These are phyloP conservation scores for Phytophthora ramorum DNA, from an alignment of 352 stramenopile genomes.

Conservation along the genomic window DNA sequence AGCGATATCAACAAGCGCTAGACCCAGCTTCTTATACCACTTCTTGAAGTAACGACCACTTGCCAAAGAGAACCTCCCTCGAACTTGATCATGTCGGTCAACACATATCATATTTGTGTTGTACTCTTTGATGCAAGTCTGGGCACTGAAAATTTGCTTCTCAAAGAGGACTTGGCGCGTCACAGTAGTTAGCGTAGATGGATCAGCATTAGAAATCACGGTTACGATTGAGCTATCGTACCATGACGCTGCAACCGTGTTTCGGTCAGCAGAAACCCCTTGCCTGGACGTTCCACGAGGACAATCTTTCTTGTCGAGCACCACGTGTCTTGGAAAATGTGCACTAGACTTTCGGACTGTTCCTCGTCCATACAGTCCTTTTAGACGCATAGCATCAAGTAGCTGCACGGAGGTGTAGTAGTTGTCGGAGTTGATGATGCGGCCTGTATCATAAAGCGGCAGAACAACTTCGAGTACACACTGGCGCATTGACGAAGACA, in stretches of 20 bases:
- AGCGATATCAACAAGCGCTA: too few relatives aligned
- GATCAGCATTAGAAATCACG: slow-evolving; percentile 24
- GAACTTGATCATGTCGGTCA: slow-evolving; percentile 18
- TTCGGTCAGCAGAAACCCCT: slow-evolving; percentile 15
- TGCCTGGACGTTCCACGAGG: slow-evolving; percentile 11
- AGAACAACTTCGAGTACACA: too few relatives aligned
- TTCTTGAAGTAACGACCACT: slow-evolving; percentile 28
- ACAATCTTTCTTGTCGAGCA: slow-evolving; percentile 22
- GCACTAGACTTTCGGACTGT: too few relatives aligned
- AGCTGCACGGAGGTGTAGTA: too few relatives aligned
- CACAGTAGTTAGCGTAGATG: slow-evolving; percentile 10
- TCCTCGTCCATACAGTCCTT: too few relatives aligned
- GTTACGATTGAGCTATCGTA: slow-evolving; percentile 28
- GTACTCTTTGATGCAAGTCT: slow-evolving; percentile 21
- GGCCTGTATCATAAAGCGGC: too few relatives aligned
- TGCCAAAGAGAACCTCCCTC: slow-evolving; percentile 36
- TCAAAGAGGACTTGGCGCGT: too few relatives aligned
- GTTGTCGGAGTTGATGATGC: too few relatives aligned
- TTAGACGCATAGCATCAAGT: too few relatives aligned
- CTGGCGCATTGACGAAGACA: too few relatives aligned
- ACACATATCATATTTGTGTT: too few relatives aligned
- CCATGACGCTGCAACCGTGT: slow-evolving; percentile 33
- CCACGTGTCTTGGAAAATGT: slow-evolving; percentile 26
- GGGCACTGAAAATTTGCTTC: slow-evolving; percentile 11
- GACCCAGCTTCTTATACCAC: too few relatives aligned